Evolutionary conservation across 1,284 basidiomycete species (phyloP).

Genomic region (Malassezia arunalokei): DNA sequence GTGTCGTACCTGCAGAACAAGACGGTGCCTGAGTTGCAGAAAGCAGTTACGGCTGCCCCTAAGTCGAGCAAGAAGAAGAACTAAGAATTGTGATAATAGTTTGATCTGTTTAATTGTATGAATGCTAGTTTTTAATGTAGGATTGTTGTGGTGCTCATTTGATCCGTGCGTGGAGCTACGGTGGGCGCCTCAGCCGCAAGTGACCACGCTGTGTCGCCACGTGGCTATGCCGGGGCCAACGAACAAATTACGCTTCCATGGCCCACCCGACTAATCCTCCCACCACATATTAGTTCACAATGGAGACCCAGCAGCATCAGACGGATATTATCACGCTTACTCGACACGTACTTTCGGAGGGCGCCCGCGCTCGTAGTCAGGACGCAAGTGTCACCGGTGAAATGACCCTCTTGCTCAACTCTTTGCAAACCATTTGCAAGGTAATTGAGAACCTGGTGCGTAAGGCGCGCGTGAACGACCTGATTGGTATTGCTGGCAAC

Average conservation of each 20-base stretch:
- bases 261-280: no score
- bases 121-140: no score
- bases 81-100: not conserved
- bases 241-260: no score
- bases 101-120: no score
- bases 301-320: constrained; percentile 26
- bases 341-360: constrained; percentile 42
- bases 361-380: constrained; percentile 16
- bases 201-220: no score
- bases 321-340: constrained; percentile 45
- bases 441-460: constrained; percentile 98
- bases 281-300: not conserved
- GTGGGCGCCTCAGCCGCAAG: no score
- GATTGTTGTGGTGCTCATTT: not conserved
- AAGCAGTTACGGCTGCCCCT: constrained; percentile 10
- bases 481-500: constrained; percentile 92
- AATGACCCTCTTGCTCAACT: constrained; percentile 81
- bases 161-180: not conserved
- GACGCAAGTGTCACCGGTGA: constrained; percentile 55
- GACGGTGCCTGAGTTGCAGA: constrained; percentile 39
- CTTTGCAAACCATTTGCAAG: constrained; percentile 70
- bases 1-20: constrained; percentile 34
- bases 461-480: constrained; percentile 89
- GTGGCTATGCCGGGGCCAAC: no score
- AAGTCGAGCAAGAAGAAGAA: not conserved